Percentiles rank a stretch among this genome's conserved stretches.
Conservation (phyloP, 192 early-diverging fungal species). For the Entophlyctis luteolus region DNA sequence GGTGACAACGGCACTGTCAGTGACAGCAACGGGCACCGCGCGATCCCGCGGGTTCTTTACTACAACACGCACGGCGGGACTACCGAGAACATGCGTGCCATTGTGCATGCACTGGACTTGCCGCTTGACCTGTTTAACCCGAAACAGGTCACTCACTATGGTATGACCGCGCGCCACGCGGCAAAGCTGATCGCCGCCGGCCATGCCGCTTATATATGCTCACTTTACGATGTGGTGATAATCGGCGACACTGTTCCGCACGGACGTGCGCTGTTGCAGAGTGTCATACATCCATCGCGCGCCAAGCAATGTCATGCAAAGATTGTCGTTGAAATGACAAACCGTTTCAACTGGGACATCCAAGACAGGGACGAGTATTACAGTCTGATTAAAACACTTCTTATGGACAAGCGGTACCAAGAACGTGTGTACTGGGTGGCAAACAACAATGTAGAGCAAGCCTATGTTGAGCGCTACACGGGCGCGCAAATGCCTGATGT, state of each 20-base stretch:
- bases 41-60: neutral
- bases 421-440: slow-evolving; percentile 11
- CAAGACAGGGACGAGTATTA: slow-evolving; percentile 5
- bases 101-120: neutral
- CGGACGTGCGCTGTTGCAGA: slow-evolving; percentile 3
- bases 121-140: slow-evolving; percentile 3
- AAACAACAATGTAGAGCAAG: slow-evolving; percentile 20
- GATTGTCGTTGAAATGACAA: slow-evolving; percentile 15
- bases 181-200: neutral
- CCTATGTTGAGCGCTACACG: neutral
- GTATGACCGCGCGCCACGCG: neutral
- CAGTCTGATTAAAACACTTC: neutral
- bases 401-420: neutral
- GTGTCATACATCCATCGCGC: neutral
- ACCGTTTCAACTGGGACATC: slow-evolving; percentile 20
- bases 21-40: too few species aligned
- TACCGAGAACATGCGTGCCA: neutral
- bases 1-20: too few species aligned
- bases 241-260: slow-evolving; percentile 24
- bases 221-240: neutral
- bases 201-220: neutral
- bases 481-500: neutral
- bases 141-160: neutral
- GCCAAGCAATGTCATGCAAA: neutral
- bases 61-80: slow-evolving; percentile 18